Percentiles rank a stretch among this genome's conserved stretches.
Conservation (phyloP, 176 grass and related monocot species). For the Cenchrus americanus region DNA sequence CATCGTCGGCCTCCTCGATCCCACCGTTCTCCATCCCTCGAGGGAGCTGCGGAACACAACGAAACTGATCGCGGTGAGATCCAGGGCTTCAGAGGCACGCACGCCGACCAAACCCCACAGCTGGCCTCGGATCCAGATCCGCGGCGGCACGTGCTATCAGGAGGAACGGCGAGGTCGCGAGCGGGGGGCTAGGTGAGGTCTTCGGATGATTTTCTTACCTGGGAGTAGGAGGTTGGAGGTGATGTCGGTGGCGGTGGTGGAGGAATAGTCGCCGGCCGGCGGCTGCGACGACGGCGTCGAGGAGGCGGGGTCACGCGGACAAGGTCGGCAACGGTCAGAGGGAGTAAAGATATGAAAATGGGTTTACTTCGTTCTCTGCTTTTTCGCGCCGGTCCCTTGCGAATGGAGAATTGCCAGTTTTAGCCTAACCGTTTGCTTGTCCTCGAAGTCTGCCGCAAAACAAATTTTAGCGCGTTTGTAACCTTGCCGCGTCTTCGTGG, state of each 20-base stretch:
- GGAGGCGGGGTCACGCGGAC: background rate
- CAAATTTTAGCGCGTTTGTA: too few species aligned
- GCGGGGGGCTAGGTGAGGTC: background rate
- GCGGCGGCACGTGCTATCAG: background rate
- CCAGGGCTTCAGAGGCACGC: background rate
- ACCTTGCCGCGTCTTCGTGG: too few species aligned
- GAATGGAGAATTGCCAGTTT: background rate
- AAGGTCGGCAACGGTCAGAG: constrained; percentile 45
- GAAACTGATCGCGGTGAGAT: constrained; percentile 30
- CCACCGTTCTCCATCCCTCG: constrained; percentile 80
- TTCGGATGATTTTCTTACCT: constrained; percentile 21
- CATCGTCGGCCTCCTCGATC: constrained; percentile 67
- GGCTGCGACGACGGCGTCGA: constrained; percentile 9
- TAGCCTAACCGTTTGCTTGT: constrained; percentile 22
- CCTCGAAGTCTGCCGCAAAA: background rate
- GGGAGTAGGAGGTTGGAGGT: background rate
- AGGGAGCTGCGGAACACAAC: background rate
- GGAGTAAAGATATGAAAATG: constrained; percentile 21
- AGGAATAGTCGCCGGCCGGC: constrained; percentile 8
- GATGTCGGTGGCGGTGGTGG: background rate
- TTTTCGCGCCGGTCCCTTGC: constrained; percentile 4
- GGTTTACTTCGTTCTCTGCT: constrained; percentile 7
- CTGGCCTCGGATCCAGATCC: constrained; percentile 45
- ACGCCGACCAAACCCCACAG: background rate
- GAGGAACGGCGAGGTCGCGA: background rate